Conservation (phyloP, 2,329 filamentous ascomycete genomes). For the Purpureocillium takamizusanense region DNA sequence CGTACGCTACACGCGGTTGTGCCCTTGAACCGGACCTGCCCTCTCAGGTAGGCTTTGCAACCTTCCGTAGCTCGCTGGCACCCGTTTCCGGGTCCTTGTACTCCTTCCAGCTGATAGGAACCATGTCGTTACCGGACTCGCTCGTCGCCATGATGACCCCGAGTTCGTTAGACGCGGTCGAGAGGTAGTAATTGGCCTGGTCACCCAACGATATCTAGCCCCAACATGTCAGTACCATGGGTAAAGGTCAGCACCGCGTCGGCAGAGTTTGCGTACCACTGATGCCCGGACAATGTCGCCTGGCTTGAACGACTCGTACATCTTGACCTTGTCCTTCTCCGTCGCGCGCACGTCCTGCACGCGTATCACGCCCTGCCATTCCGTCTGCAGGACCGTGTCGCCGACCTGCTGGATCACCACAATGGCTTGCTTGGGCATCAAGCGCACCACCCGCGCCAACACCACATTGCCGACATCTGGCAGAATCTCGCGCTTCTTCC, state of each 20-base stretch:
- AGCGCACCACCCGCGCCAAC: constrained; percentile 75
- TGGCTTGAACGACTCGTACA: constrained; percentile 84
- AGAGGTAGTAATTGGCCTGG: constrained; percentile 91
- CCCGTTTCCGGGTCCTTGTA: constrained; percentile 79
- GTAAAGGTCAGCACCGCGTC: too few species aligned
- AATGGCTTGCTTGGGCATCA: constrained; percentile 76
- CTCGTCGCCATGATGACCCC: constrained; percentile 91
- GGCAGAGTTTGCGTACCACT: constrained; percentile 51
- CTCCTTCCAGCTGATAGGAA: constrained; percentile 90
- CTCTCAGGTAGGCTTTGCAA: constrained; percentile 78
- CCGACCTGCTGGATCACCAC: constrained; percentile 81
- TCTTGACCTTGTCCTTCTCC: constrained; percentile 89
- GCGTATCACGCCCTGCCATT: constrained; percentile 78
- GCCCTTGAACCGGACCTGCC: not conserved
- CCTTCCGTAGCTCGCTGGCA: constrained; percentile 71
- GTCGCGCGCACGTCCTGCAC: constrained; percentile 89
- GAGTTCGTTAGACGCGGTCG: constrained; percentile 81
- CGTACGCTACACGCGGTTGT: too few species aligned
- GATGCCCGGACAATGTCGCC: constrained; percentile 84
- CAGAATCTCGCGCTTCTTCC: constrained; percentile 58
- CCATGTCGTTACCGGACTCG: constrained; percentile 83
- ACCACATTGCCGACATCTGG: constrained; percentile 76
- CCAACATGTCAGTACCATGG: too few species aligned
- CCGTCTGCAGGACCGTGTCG: constrained; percentile 60
- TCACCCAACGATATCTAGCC: constrained; percentile 77